Percentiles rank a stretch among this genome's conserved stretches.
These are phyloP conservation scores for Colletotrichum sp. DNA, from an alignment of 2,329 filamentous ascomycete genomes.

Conservation along the genomic window DNA sequence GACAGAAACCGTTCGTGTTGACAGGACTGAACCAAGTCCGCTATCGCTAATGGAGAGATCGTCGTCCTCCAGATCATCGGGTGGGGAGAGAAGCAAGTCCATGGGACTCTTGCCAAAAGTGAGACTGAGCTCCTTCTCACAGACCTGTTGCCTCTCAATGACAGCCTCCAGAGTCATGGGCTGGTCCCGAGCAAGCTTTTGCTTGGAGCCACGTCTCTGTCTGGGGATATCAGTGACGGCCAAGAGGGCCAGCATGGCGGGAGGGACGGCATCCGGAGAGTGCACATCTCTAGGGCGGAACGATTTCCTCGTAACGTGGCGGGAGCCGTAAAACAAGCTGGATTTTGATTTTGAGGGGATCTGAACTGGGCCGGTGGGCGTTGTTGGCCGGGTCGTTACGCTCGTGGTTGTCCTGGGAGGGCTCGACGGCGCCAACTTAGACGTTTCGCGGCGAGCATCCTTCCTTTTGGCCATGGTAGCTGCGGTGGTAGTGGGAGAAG, in stretches of 20 bases:
- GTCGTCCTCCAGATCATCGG: slow-evolving; percentile 61
- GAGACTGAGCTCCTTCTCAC: slow-evolving; percentile 64
- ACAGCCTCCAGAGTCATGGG: slow-evolving; percentile 61
- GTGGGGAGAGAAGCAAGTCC: slow-evolving; percentile 64
- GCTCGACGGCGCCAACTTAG: slow-evolving; percentile 22
- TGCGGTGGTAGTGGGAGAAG: slow-evolving; percentile 14
- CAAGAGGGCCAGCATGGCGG: slow-evolving; percentile 65
- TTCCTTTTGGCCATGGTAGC: slow-evolving; percentile 24
- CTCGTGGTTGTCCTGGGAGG: slow-evolving; percentile 23
- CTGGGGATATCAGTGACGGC: slow-evolving; percentile 66
- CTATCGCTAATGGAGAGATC: slow-evolving; percentile 52
- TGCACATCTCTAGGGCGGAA: slow-evolving; percentile 45
- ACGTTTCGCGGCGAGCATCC: slow-evolving; percentile 22
- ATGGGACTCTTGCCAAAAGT: slow-evolving; percentile 59
- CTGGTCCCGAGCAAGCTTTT: slow-evolving; percentile 29
- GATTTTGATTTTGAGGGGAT: slow-evolving; percentile 53
- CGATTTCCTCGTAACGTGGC: slow-evolving; percentile 40
- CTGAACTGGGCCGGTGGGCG: slow-evolving; percentile 57
- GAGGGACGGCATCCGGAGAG: slow-evolving; percentile 59
- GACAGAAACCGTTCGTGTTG: slow-evolving; percentile 60
- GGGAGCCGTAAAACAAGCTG: slow-evolving; percentile 40
- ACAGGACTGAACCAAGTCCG: slow-evolving; percentile 56
- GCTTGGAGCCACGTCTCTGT: slow-evolving; percentile 41
- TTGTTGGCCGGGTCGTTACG: slow-evolving; percentile 21
- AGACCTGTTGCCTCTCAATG: slow-evolving; percentile 57